Evolutionary conservation across 305 asterid species (phyloP).

Genomic region (Fraxinus greggii): DNA sequence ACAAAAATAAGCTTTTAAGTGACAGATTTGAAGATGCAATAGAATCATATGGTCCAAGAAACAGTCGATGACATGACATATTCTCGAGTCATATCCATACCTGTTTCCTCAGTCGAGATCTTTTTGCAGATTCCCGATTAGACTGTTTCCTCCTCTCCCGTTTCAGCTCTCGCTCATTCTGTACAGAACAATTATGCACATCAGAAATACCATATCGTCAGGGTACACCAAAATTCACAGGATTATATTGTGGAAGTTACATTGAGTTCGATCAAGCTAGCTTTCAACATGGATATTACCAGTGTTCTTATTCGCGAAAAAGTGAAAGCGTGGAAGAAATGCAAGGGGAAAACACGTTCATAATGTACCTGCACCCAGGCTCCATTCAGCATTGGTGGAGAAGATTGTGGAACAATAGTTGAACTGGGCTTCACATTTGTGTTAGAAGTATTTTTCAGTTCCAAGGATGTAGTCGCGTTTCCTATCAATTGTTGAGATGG

Average conservation of each 20-base stretch:
- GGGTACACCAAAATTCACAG: conserved; percentile 3
- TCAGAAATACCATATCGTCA: conserved; percentile 4
- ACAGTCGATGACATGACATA: neutral
- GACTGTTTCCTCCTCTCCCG: conserved; percentile 98
- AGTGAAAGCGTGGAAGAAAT: neutral
- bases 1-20: neutral
- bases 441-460: conserved; percentile 49
- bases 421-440: conserved; percentile 45
- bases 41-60: neutral
- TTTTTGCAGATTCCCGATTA: conserved; percentile 93
- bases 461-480: conserved; percentile 44
- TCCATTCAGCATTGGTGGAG: conserved; percentile 43
- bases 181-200: conserved; percentile 9
- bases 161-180: conserved; percentile 88
- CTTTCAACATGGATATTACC: neutral
- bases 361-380: conserved; percentile 64
- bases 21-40: neutral
- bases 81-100: conserved; percentile 28
- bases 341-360: neutral
- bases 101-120: conserved; percentile 97
- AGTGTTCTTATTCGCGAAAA: neutral
- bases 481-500: conserved; percentile 25
- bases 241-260: conserved; percentile 8
- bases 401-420: conserved; percentile 34
- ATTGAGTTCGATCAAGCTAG: neutral